Conservation (phyloP, 371 early-diverging fungal species). For the Encephalitozoon cuniculi region DNA sequence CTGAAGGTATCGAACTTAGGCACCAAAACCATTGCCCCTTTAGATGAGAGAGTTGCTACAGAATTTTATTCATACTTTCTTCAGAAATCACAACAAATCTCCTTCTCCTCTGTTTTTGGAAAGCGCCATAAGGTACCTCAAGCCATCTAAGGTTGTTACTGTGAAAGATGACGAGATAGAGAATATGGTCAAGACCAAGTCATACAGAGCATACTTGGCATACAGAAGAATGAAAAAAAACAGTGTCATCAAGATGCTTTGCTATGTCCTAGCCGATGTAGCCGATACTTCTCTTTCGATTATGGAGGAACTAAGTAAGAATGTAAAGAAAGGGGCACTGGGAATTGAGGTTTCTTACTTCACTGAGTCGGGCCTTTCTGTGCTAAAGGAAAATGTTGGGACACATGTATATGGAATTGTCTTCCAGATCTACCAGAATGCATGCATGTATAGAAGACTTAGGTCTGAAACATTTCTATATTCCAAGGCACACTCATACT, state of each 20-base stretch:
- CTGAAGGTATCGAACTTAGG: background rate
- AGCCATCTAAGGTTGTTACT: background rate
- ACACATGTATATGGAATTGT: conserved; percentile 13
- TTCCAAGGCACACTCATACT: conserved; percentile 22
- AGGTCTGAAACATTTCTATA: background rate
- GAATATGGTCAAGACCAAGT: background rate
- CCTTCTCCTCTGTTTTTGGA: conserved; percentile 30
- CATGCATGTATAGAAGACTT: conserved; percentile 25
- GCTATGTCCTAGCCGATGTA: conserved; percentile 21
- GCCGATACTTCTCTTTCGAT: background rate
- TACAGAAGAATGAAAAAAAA: conserved; percentile 18
- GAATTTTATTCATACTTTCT: background rate
- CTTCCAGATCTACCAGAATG: conserved; percentile 13
- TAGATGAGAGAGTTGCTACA: background rate
- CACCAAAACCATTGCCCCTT: background rate
- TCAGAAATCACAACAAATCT: background rate
- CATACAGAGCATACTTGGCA: conserved; percentile 9
- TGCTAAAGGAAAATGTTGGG: background rate
- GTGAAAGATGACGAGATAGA: background rate
- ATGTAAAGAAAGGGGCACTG: conserved; percentile 28
- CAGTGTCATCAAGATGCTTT: background rate
- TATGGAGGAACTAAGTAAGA: background rate
- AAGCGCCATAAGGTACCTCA: background rate
- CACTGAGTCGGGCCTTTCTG: background rate
- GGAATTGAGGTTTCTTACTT: conserved; percentile 20